Percentiles rank a stretch among this genome's conserved stretches.
phyloP scores from a whole-genome alignment of 164 flowering plant genomes.

The Nymphaea thermarum region DNA sequence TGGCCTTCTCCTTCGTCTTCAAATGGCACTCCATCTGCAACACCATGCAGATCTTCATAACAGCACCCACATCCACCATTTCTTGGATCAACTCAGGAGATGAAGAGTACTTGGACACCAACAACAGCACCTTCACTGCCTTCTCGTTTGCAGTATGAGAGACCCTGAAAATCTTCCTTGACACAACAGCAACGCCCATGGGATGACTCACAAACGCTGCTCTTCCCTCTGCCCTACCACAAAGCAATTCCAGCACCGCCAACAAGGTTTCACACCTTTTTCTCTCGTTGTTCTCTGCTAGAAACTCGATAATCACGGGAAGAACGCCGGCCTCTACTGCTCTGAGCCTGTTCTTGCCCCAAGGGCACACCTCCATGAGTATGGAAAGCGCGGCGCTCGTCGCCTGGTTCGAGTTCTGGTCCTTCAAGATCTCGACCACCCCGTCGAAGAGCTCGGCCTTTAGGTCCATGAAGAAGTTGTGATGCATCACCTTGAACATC shows the following conservation, averaged over 20 bases:
- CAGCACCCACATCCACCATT: slow-evolving; percentile 69
- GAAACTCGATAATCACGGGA: slow-evolving; percentile 31
- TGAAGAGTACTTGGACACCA: slow-evolving; percentile 35
- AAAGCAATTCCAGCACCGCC: slow-evolving; percentile 33
- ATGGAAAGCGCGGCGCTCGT: slow-evolving; percentile 36
- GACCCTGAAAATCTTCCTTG: slow-evolving; percentile 63
- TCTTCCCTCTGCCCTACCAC: slow-evolving; percentile 68
- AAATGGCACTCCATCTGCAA: slow-evolving; percentile 13
- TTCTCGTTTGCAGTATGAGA: slow-evolving; percentile 57
- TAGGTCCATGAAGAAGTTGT: slow-evolving; percentile 15
- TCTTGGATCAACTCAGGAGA: slow-evolving; percentile 32
- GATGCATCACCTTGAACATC: slow-evolving; percentile 35
- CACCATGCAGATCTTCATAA: slow-evolving; percentile 42
- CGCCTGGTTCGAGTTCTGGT: slow-evolving; percentile 38
- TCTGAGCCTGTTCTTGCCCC: slow-evolving; percentile 48
- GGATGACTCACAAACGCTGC: slow-evolving; percentile 45
- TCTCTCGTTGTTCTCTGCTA: slow-evolving; percentile 33
- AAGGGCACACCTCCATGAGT: slow-evolving; percentile 25
- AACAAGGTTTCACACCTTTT: slow-evolving; percentile 33
- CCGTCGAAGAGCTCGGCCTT: slow-evolving; percentile 27
- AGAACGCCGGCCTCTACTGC: slow-evolving; percentile 61
- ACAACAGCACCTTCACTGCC: slow-evolving; percentile 44
- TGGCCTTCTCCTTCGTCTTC: slow-evolving; percentile 17
- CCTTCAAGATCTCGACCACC: slow-evolving; percentile 28
- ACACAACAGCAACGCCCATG: slow-evolving; percentile 54